Percentiles rank a stretch among this genome's conserved stretches.
Conservation (phyloP, 176 grass and related monocot species). For the Rhynchospora tenuis region DNA sequence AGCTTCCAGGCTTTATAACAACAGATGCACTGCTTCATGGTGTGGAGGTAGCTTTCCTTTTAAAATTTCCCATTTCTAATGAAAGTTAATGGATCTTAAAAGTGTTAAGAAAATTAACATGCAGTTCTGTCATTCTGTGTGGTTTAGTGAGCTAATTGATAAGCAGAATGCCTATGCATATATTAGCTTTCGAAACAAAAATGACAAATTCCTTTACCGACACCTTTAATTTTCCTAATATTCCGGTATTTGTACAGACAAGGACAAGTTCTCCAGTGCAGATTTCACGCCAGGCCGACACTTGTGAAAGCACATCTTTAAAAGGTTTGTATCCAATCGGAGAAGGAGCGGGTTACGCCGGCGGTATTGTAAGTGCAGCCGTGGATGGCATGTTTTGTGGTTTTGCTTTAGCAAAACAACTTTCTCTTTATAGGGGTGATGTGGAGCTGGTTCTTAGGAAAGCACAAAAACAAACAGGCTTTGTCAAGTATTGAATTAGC, state of each 20-base stretch:
- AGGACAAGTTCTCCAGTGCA: slow-evolving; percentile 90
- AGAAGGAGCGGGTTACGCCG: slow-evolving; percentile 93
- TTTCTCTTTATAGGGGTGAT: slow-evolving; percentile 67
- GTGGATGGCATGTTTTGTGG: slow-evolving; percentile 95
- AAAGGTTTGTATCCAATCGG: slow-evolving; percentile 75
- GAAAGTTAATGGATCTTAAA: not conserved
- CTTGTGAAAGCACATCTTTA: slow-evolving; percentile 70
- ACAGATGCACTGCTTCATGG: slow-evolving; percentile 89
- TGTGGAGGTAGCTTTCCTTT: slow-evolving; percentile 55
- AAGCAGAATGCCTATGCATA: not conserved
- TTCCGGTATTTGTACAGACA: slow-evolving; percentile 46
- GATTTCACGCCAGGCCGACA: slow-evolving; percentile 54
- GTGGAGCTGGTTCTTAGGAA: slow-evolving; percentile 62
- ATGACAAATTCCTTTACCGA: not conserved
- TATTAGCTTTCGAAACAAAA: not conserved
- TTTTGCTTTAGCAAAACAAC: slow-evolving; percentile 79
- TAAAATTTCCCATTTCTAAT: not conserved
- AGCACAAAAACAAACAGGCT: slow-evolving; percentile 67
- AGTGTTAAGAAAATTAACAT: not conserved
- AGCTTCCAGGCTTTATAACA: slow-evolving; percentile 81
- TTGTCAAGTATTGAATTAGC: slow-evolving; percentile 71
- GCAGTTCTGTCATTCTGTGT: not conserved
- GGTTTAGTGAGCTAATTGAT: not conserved
- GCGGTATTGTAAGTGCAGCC: slow-evolving; percentile 86
- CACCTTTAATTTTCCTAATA: not conserved